Evolutionary conservation across 2,329 filamentous ascomycete species (phyloP), one percentile per base, ranked within the genome.

Genomic region (Periconia sp.): DNA sequence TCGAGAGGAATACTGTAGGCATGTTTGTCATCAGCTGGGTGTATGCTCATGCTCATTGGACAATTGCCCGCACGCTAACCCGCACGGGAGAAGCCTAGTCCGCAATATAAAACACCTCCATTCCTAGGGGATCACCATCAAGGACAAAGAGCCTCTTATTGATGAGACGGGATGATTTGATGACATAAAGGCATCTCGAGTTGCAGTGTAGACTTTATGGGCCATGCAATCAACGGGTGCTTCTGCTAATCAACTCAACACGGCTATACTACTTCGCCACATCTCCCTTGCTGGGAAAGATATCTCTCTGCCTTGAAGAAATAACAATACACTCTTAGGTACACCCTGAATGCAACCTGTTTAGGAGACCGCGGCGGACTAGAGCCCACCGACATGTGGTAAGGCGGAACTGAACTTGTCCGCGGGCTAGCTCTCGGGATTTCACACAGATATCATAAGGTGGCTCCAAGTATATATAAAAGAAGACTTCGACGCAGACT

Each of bases 21-120:
- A 23, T 24, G 33, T 43, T 43, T 43, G 40, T 43, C 40, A 43
- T 43, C n/a, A 23, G 15, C 16, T 36, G 13, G n/a, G n/a, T n/a
- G n/a, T n/a, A n/a, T n/a, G n/a, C n/a, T n/a, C n/a, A n/a, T n/a
- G n/a, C n/a, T n/a, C n/a, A 42, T 42, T 42, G 39, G 39, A 2
- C 3, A 19, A 21, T 42, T 18, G 8, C 40, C 40, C 40, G 40
- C 40, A 43, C 40, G 40, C 40, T 43, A 43, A 30, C 19, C 40
- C 40, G 40, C 15, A 36, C 17, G 21, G 35, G 21, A 13, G 40
- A 16, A 37, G 24, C 17, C 40, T 43, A 43, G 34, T 25, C 40
- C 40, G 40, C 40, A 43, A 32, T 30, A 15, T 13, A 13, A 30
- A 30, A 30, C 9, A 30, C 28, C 13, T 30, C 13, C 28, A 30